Evolutionary conservation across 148 eudicot species (phyloP), one percentile per base, ranked within the genome.

Genomic region (Fagopyrum esculentum): DNA sequence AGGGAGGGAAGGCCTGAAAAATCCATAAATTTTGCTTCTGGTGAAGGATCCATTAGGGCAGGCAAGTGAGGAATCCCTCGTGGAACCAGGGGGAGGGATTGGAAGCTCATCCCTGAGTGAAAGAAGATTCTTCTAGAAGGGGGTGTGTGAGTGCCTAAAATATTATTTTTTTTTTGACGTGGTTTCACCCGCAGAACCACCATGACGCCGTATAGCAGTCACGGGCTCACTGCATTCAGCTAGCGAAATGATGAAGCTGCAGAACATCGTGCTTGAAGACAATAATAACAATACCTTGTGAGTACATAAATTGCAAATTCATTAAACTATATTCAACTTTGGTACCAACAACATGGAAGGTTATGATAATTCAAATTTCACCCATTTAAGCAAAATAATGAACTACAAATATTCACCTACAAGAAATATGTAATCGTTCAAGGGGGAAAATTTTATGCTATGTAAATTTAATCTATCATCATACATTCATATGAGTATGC

Each of bases 281-380:
- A 92, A 78, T 92, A 95, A 80, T 92, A 95, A 74, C 99, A 95
- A 77, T 95, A 95, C 87, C 97, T 22, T 95, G 93, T 77, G 77
- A 6, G 13, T 46, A 49, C 46, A 22, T 2, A 22, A 46, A 64
- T 30, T 64, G 40, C 7, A 35, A 64, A 64, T 10, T 64, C 70
- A 64, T 40, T 47, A 64, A 12, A 35, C 9, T 35, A 6, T 12
- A 4, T 43, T 59, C 29, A 59, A 1, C 8, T 22, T 22, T 59
- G 17, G 16, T 35, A 12, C 45, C 45, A 12, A 30, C 15, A 40
- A 56, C 61, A 56, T 17, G 19, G 26, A 63, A 30, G 43, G 12
- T 26, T 61, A 40, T 26, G 68, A 22, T 61, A 12, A 63, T 30
- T 19, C 13, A 3, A 12, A 1, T 16, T 22, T 61, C 13, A 10